Base-by-base conservation (phyloP, 768 basidiomycete genomes). In the Myochromella boudieri region DNA sequence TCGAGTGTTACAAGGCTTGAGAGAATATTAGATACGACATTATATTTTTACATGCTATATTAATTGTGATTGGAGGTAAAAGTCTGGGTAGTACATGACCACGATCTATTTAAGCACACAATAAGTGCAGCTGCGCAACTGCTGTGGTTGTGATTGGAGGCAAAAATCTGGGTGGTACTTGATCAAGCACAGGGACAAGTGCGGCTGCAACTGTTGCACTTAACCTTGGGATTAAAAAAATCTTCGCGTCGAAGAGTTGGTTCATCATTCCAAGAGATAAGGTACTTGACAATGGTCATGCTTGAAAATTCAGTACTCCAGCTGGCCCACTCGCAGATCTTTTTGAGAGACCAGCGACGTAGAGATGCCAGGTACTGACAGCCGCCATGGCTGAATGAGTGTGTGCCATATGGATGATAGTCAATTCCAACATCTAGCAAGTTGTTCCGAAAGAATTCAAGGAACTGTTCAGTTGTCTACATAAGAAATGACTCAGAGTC, bases 251-350 rank as follows among this genome's bases (percentile, higher is more conserved):
- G 46, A 12, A 64, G 55, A 1, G 46, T 54, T 0, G 67, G 65
- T 12, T 68, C 58, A 51, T 75, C 68, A 38, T 68, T 72, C 64
- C 63, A 68, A 3, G 68, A 69, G 17, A 72, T 65, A 6, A 74
- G 53, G 49, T 75, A 72, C 46, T 69, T 68, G 36, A 75, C 68
- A 36, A 76, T 71, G 0, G 69, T 74, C 46, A 68, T 36, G 40
- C 61, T 61, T 3, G 65, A 64, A 42, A 70, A 70, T 28, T 74
- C 66, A 3, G 57, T 64, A 40, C 64, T 68, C 74, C 74, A 76
- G 2, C 74, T 74, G 27, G 68, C 74, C 72, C 74, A 76, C 14
- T 69, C 66, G 42, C 74, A 77, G 18, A 77, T 69, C 3, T 53
- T 49, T 0, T 64, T 46, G 1, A 75, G 48, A 1, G 58, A 53